phyloP scores from a whole-genome alignment of 495 filamentous ascomycete genomes.

The Penicillium samsonianum region DNA sequence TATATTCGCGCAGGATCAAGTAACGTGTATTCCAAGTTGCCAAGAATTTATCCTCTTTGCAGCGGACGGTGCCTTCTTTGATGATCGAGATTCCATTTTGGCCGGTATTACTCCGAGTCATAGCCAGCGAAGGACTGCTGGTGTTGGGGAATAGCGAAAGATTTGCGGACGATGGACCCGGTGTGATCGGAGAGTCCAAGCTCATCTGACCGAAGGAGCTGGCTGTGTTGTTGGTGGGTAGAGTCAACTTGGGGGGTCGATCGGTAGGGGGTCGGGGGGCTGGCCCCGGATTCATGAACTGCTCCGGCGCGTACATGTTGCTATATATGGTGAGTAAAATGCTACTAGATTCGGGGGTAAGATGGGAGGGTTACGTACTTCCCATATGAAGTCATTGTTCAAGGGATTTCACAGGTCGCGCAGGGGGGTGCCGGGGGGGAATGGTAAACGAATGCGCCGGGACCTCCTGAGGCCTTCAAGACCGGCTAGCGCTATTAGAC shows the following conservation, averaged over 20 bases:
- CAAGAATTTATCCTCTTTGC: slow-evolving; percentile 84
- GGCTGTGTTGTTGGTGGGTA: slow-evolving; percentile 60
- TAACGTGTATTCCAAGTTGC: slow-evolving; percentile 90
- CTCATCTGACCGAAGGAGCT: slow-evolving; percentile 77
- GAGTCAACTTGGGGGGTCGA: slow-evolving; percentile 69
- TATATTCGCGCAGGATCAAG: slow-evolving; percentile 82
- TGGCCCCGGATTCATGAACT: slow-evolving; percentile 97
- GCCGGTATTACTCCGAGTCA: slow-evolving; percentile 59
- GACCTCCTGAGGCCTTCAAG: slow-evolving; percentile 31
- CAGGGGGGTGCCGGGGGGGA: slow-evolving; percentile 5
- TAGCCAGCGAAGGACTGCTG: slow-evolving; percentile 65
- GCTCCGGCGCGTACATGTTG: slow-evolving; percentile 64
- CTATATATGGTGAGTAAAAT: slow-evolving; percentile 10
- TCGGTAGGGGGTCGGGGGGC: slow-evolving; percentile 88
- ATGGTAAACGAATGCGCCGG: slow-evolving; percentile 26
- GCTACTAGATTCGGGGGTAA: not conserved
- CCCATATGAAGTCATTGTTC: slow-evolving; percentile 39
- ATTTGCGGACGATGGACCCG: slow-evolving; percentile 41
- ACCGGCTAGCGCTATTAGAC: slow-evolving; percentile 6
- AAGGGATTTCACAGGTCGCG: slow-evolving; percentile 13
- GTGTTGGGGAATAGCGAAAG: slow-evolving; percentile 59
- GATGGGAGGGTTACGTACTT: slow-evolving; percentile 37
- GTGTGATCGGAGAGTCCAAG: slow-evolving; percentile 66
- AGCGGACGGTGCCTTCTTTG: slow-evolving; percentile 83
- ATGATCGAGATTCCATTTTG: slow-evolving; percentile 70